phyloP scores from a whole-genome alignment of 352 stramenopile species.

The Pythium insidiosum region DNA sequence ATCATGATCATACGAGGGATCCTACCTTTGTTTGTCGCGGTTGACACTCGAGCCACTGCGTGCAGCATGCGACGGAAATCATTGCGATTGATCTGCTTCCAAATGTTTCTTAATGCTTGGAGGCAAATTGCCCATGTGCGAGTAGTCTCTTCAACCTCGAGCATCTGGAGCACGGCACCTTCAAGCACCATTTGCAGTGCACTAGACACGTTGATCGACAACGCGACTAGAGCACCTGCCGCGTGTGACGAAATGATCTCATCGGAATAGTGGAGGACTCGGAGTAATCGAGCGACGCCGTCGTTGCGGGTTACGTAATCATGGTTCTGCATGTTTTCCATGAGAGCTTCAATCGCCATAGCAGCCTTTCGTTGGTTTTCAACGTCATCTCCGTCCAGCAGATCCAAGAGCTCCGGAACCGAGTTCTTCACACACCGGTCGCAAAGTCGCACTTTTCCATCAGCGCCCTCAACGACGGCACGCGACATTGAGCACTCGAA shows the following conservation, averaged over 20 bases:
- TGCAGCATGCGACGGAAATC: conserved; percentile 84
- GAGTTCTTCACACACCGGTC: conserved; percentile 80
- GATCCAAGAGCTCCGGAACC: conserved; percentile 56
- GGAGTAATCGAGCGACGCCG: conserved; percentile 61
- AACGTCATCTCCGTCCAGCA: conserved; percentile 38
- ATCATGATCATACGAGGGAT: not conserved
- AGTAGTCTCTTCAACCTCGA: conserved; percentile 74
- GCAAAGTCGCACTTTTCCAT: conserved; percentile 73
- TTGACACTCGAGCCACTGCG: conserved; percentile 70
- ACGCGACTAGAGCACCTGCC: conserved; percentile 62
- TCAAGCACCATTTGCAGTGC: conserved; percentile 84
- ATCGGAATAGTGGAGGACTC: conserved; percentile 60
- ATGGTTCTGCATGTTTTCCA: conserved; percentile 81
- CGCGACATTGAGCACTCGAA: conserved; percentile 81
- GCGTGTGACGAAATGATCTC: conserved; percentile 62
- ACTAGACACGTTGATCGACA: conserved; percentile 72
- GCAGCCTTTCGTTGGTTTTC: conserved; percentile 63
- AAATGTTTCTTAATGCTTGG: conserved; percentile 80
- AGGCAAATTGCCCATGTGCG: conserved; percentile 76
- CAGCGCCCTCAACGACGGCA: conserved; percentile 70
- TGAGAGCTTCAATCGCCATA: conserved; percentile 72
- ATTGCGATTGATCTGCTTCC: conserved; percentile 81
- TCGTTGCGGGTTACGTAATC: conserved; percentile 75
- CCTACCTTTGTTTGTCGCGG: conserved; percentile 66
- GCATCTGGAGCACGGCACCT: conserved; percentile 83